Conservation (phyloP, 1,284 basidiomycete species). For the Naganishia liquefaciens region DNA sequence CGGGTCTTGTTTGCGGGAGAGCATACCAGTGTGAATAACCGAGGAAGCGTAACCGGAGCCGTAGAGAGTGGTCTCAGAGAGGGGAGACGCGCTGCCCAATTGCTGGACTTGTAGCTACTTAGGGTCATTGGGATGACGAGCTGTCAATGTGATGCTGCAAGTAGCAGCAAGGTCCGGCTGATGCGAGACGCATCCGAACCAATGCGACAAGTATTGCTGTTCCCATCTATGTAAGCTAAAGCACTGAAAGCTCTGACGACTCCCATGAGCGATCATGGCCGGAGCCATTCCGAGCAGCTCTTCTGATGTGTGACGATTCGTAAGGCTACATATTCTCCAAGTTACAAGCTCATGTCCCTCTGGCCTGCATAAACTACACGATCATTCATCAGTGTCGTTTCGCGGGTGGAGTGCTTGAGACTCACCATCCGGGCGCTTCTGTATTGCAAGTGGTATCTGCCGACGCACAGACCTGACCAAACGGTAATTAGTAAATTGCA, state of each 20-base stretch:
- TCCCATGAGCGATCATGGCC: too few relatives aligned
- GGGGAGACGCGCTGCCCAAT: constrained; percentile 49
- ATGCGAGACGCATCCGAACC: too few relatives aligned
- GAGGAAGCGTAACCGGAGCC: constrained; percentile 57
- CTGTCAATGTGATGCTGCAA: not conserved
- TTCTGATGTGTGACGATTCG: too few relatives aligned
- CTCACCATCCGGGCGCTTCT: constrained; percentile 42
- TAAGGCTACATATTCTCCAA: too few relatives aligned
- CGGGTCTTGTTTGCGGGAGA: constrained; percentile 59
- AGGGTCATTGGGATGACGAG: not conserved
- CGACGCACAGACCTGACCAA: constrained; percentile 29
- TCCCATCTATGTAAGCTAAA: too few relatives aligned
- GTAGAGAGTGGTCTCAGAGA: constrained; percentile 55
- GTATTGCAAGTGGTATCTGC: constrained; percentile 48
- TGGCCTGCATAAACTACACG: not conserved
- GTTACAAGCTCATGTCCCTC: too few relatives aligned
- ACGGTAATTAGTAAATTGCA: constrained; percentile 24
- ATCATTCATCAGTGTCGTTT: not conserved
- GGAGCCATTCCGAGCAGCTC: too few relatives aligned
- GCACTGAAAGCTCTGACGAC: too few relatives aligned
- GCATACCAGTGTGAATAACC: constrained; percentile 57
- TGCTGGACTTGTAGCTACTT: constrained; percentile 34
- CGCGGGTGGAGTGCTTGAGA: not conserved
- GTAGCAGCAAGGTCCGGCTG: too few relatives aligned
- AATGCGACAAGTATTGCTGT: not conserved